Percentiles rank a stretch among this genome's conserved stretches.
These are phyloP conservation scores for Prunus persica DNA, from an alignment of 306 rosid genomes.

Conservation along the genomic window DNA sequence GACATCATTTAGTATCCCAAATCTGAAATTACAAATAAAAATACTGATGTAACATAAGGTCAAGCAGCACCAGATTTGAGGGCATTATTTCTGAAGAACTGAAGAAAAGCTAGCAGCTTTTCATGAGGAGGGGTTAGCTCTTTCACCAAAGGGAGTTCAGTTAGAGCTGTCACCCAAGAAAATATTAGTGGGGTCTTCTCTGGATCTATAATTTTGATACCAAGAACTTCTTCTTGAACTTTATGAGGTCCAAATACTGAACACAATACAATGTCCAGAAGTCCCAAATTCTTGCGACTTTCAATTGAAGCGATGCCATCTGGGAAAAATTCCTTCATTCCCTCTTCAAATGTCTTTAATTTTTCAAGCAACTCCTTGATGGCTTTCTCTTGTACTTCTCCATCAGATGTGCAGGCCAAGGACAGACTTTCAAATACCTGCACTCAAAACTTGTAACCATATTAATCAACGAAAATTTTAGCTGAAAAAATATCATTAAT, in stretches of 20 bases:
- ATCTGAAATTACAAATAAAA: neutral
- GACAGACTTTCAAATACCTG: neutral
- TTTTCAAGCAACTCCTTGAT: slow-evolving; percentile 10
- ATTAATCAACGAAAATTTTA: too few species aligned
- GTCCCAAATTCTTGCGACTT: neutral
- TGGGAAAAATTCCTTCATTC: slow-evolving; percentile 6
- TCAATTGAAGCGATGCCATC: neutral
- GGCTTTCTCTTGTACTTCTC: slow-evolving; percentile 16
- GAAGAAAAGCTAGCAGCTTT: slow-evolving; percentile 3
- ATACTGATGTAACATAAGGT: neutral
- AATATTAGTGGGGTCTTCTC: slow-evolving; percentile 5
- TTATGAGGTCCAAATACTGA: neutral
- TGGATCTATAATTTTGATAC: slow-evolving; percentile 3
- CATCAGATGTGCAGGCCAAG: neutral
- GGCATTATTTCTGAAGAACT: neutral
- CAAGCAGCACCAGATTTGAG: neutral
- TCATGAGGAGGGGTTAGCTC: slow-evolving; percentile 14
- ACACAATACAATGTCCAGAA: slow-evolving; percentile 14
- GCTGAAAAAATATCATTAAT: too few species aligned
- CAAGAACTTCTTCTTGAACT: slow-evolving; percentile 23
- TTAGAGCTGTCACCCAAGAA: slow-evolving; percentile 2
- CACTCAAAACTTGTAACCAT: neutral
- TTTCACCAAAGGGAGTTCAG: slow-evolving; percentile 17
- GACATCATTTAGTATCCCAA: neutral
- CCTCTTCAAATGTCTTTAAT: slow-evolving; percentile 11